A percentile compares a stretch with the other conserved stretches of the same genome.
phyloP scores from a whole-genome alignment of 345 rosid genomes.

The Brassica carinata region DNA sequence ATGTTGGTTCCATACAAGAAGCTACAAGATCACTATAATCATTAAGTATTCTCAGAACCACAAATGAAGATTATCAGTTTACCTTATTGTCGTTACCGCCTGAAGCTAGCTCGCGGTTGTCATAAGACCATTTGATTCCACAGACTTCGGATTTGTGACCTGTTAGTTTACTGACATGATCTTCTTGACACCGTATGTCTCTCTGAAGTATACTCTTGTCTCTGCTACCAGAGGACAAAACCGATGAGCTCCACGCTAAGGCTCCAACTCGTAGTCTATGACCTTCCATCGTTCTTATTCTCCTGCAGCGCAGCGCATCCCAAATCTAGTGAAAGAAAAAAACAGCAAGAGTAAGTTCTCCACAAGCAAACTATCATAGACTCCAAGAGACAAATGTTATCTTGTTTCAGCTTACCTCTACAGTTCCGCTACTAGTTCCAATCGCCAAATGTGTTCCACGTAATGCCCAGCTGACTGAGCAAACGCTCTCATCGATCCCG shows the following conservation, averaged over 20 bases:
- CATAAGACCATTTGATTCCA: slow-evolving; percentile 97
- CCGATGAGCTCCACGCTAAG: slow-evolving; percentile 86
- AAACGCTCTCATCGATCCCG: slow-evolving; percentile 81
- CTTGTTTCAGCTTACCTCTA: slow-evolving; percentile 58
- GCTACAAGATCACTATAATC: slow-evolving; percentile 53
- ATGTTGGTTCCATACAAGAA: slow-evolving; percentile 96
- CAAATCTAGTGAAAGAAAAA: slow-evolving; percentile 57
- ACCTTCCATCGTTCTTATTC: slow-evolving; percentile 93
- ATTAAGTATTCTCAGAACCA: slow-evolving; percentile 2
- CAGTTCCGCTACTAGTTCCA: slow-evolving; percentile 87
- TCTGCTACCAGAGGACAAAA: slow-evolving; percentile 94
- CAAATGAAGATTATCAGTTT: slow-evolving; percentile 27
- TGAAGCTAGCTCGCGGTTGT: slow-evolving; percentile 96
- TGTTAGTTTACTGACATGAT: slow-evolving; percentile 79
- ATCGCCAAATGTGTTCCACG: slow-evolving; percentile 87
- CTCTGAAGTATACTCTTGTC: slow-evolving; percentile 93
- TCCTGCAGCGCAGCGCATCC: slow-evolving; percentile 86
- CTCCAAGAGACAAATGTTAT: neutral
- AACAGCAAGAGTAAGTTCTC: neutral
- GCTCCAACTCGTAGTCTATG: slow-evolving; percentile 94
- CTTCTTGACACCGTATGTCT: slow-evolving; percentile 79
- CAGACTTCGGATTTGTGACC: slow-evolving; percentile 99
- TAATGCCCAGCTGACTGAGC: slow-evolving; percentile 96
- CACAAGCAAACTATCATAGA: neutral
- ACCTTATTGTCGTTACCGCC: slow-evolving; percentile 99